Evolutionary conservation across 768 basidiomycete genomes (phyloP), one percentile per base, ranked within the genome.

Genomic region (Leccinum broughii): DNA sequence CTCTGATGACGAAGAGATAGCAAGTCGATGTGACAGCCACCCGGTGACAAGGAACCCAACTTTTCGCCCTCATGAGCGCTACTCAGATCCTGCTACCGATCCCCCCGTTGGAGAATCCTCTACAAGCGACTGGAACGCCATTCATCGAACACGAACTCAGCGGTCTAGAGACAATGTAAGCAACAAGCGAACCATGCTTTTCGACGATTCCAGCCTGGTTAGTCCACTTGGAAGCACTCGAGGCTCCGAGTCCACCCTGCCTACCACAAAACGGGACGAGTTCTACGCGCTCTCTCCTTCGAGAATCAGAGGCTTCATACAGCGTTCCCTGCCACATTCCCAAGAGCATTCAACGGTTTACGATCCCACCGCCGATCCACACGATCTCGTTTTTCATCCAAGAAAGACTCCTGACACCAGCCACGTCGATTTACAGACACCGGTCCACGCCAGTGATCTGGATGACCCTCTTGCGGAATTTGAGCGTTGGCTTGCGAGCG

Each of bases 401-500:
- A 53, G 26, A n/a, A 39, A 35, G 10, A 9, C 14, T 37, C 15
- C 49, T 10, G 53, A 50, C 41, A 51, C 26, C 17, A 41, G 44
- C 8, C 14, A 4, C 24, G 22, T 55, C 58, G 22, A 39, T 24
- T 17, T 55, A 37, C 39, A 39, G 20, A 37, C 11, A 14, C 30
- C 35, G 13, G 17, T 35, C 54, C 53, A 58, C 22, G 10, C 44
- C 13, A 39, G 35, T 11, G 51, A 56, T n/a, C 30, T 7, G 17
- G 51, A 69, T n/a, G 82, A 88, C 53, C 80, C 85, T 54, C 78
- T 89, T 53, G 86, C 82, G 5, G 87, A 87, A 62, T 77, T 92
- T 30, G 85, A 89, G 60, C 83, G 78, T 50, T 92, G 87, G 87
- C 70, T 91, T 64, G 77, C 82, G 32, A 88, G 88, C 66, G 87